Base-by-base conservation (phyloP, 2,329 filamentous ascomycete genomes). In the Aspergillus amoenus region DNA sequence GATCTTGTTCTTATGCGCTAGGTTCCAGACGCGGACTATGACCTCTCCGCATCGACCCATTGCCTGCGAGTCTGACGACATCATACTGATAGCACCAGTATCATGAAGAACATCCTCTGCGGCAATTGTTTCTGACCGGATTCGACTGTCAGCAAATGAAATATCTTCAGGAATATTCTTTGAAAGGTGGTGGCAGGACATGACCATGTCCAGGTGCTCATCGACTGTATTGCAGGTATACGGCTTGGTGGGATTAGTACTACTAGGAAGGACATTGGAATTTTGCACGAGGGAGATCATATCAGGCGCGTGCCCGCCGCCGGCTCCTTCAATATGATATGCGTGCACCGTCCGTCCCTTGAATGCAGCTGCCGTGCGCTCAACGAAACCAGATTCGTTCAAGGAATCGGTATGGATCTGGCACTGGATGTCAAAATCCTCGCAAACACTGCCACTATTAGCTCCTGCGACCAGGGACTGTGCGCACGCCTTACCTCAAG, bases 31-130 rank as follows among this genome's bases (percentile, higher is more conserved):
- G 11, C 93, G 85, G 22, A 95, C 81, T 59, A 97, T 86, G 54
- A 97, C 93, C 78, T 97, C 93, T 62, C 93, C 93, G 71, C 91
- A 96, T 50, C 93, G 89, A 56, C 93, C 93, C 93, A 97, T 97
- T 67, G 93, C 93, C 77, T 97, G 93, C 0, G 89, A 93, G 77
- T 97, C 93, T 1, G 88, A 93, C 59, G 87, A 91, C 91, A 97
- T 96, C 93, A 97, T 97, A 73, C 88, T 92, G 75, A 97, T 97
- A 62, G 93, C 93, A 56, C 93, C 93, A 1, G 95, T 82, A 68
- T 97, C 93, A 72, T 97, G 93, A 17, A 97, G 84, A 1, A 97
- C 92, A 72, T 97, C 93, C 79, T 97, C 93, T 22, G 93, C 93
- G 0, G 93, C 93, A 70, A 97, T 97, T 39, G 93, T 97, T 78